phyloP scores from a whole-genome alignment of 2,329 filamentous ascomycete genomes.

The Aspergillus sp. region DNA sequence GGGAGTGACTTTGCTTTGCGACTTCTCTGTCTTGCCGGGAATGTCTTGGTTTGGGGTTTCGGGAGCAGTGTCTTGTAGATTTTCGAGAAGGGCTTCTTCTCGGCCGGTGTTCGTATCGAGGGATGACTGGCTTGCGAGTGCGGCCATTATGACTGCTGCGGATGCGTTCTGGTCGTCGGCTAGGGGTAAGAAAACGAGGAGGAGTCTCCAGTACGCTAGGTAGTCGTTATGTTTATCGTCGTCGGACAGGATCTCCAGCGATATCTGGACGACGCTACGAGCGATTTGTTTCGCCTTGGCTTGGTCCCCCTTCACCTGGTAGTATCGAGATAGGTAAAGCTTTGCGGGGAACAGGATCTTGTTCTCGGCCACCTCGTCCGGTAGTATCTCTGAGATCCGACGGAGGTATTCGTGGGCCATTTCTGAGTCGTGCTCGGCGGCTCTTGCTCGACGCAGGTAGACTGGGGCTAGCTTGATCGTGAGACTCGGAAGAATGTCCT shows the following conservation, averaged over 20 bases:
- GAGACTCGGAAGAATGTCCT: slow-evolving; percentile 13
- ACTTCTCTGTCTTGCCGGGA: neutral
- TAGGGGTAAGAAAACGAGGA: slow-evolving; percentile 20
- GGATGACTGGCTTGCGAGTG: slow-evolving; percentile 1
- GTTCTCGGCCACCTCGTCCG: slow-evolving; percentile 14
- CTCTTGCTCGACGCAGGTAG: slow-evolving; percentile 16
- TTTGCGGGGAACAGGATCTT: slow-evolving; percentile 16
- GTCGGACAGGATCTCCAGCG: slow-evolving; percentile 29
- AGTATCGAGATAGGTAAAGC: slow-evolving; percentile 21
- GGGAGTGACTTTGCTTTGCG: neutral
- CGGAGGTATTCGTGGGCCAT: slow-evolving; percentile 10
- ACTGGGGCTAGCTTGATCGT: slow-evolving; percentile 17
- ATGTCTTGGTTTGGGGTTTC: neutral
- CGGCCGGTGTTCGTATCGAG: neutral
- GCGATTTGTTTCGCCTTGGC: slow-evolving; percentile 20
- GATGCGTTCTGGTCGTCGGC: slow-evolving; percentile 20
- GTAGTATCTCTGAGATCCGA: slow-evolving; percentile 14
- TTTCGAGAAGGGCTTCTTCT: neutral
- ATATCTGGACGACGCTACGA: slow-evolving; percentile 22
- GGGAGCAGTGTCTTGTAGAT: neutral
- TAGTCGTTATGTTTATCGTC: slow-evolving; percentile 28
- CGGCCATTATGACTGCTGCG: slow-evolving; percentile 17
- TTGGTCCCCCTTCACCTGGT: slow-evolving; percentile 18
- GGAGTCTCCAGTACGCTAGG: slow-evolving; percentile 22
- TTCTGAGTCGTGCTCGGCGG: slow-evolving; percentile 3